Conservation (phyloP, 2,329 filamentous ascomycete genomes). For the Neofusicoccum ribis region DNA sequence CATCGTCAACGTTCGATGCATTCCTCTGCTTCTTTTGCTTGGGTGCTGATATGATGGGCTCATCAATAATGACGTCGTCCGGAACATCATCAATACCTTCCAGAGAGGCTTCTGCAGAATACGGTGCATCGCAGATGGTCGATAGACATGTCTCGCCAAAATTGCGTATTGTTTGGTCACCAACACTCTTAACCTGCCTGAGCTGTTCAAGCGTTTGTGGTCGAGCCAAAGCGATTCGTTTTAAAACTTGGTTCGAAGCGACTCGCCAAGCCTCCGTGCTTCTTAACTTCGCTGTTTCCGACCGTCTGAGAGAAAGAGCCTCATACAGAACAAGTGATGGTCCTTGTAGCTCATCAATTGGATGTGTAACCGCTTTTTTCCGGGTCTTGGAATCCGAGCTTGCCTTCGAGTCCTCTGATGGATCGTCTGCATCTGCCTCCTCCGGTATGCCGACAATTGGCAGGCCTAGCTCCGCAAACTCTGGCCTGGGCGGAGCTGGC, state of each 20-base stretch:
- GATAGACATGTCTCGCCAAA: background rate
- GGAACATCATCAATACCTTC: background rate
- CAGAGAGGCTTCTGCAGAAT: background rate
- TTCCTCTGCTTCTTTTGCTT: background rate
- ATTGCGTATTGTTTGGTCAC: constrained; percentile 12
- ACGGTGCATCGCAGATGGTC: background rate
- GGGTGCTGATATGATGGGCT: background rate
- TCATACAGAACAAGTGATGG: background rate
- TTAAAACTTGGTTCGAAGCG: background rate
- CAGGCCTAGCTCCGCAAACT: constrained; percentile 64
- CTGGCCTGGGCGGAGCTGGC: constrained; percentile 70
- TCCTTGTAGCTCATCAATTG: background rate
- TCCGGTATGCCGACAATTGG: constrained; percentile 29
- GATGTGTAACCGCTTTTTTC: background rate
- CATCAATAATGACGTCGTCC: constrained; percentile 7
- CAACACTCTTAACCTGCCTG: background rate
- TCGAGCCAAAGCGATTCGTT: background rate
- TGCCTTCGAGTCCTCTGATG: background rate
- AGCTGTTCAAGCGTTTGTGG: constrained; percentile 22
- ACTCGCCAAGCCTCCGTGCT: background rate
- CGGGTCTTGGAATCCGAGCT: background rate
- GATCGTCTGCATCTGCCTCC: constrained; percentile 17
- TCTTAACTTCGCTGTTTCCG: background rate
- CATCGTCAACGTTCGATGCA: background rate
- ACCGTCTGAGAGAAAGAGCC: background rate